Evolutionary conservation across 2,329 filamentous ascomycete genomes (phyloP), one percentile per base, ranked within the genome.

Genomic region (Berkeleyomyces basicola): DNA sequence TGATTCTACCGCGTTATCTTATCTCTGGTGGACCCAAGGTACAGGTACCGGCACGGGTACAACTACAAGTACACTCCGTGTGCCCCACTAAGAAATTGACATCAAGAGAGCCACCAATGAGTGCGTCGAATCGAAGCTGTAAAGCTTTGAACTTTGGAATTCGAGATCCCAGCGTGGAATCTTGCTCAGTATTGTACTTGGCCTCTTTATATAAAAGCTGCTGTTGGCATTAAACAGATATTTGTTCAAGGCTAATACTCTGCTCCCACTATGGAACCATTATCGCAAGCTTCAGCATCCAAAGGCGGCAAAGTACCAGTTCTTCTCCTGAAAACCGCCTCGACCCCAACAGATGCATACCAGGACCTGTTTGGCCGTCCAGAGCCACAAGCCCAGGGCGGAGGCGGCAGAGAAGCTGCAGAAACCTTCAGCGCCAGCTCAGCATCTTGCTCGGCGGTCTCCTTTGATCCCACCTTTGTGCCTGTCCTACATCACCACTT

Each of bases 311-410:
- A 65, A n/a, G 72, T 75, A 7, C 85, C 87, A 1, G 73, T 93
- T 31, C 75, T 92, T 31, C 77, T 93, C 0, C 79, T 93, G 62
- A 93, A 93, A 73, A 92, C 88, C 2, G 85, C 80, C 69, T 92
- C 88, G 0, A 77, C 74, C 0, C 87, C 88, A 0, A 78, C 75
- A 53, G 88, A 93, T 70, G 79, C 81, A 7, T 93, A 93, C 70
- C 79, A 87, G 67, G 83, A 88, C 58, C 76, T 84, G 53, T 86
- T 91, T 70, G 75, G 76, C 40, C 51, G 39, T 23, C 49, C 70
- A 70, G 44, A 70, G 74, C 58, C 71, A 42, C 58, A 39, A 31
- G 7, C 43, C 11, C 58, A 47, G 43, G 16, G 58, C 37, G 58
- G 6, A 23, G 3, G 40, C 16, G 16, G 40, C n/a, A 7, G 46